Evolutionary conservation across 768 basidiomycete species (phyloP).

Genomic region (Russula virescens): DNA sequence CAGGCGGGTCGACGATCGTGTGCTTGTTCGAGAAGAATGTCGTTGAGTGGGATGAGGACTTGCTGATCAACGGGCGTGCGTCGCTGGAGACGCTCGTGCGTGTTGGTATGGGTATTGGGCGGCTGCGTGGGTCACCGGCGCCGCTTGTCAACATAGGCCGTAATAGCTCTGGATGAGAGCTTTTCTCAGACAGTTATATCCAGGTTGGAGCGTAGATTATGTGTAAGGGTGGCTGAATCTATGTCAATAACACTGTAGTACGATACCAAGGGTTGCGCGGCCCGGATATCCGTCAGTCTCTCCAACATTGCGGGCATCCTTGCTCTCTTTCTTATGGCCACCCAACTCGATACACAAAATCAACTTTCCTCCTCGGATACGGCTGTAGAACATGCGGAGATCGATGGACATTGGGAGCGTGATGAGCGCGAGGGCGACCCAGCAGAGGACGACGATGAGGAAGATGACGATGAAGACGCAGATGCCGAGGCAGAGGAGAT

Average conservation of each 20-base stretch:
- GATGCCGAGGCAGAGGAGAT: constrained; percentile 72
- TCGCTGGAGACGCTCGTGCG: constrained; percentile 87
- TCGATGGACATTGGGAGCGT: not conserved
- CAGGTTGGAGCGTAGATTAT: not conserved
- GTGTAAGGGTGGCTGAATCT: not conserved
- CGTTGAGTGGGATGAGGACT: constrained; percentile 89
- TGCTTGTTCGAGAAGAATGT: constrained; percentile 79
- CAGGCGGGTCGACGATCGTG: constrained; percentile 91
- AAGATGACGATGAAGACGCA: constrained; percentile 53
- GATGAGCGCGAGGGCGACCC: not conserved
- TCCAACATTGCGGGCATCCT: too few species aligned
- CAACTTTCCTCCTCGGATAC: not conserved
- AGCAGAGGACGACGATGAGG: constrained; percentile 32
- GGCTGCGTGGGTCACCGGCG: constrained; percentile 23
- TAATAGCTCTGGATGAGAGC: not conserved
- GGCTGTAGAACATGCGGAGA: not conserved
- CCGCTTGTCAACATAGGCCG: not conserved
- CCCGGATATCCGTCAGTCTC: too few species aligned
- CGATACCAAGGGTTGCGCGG: too few species aligned
- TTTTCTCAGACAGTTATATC: not conserved
- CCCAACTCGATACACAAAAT: not conserved
- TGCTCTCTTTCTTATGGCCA: not conserved
- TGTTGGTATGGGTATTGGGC: constrained; percentile 82
- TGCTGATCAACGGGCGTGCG: constrained; percentile 76
- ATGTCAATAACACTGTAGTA: too few species aligned